Base-by-base conservation (phyloP, 1,139 yeast genomes). In the Candida sanyaensis region DNA sequence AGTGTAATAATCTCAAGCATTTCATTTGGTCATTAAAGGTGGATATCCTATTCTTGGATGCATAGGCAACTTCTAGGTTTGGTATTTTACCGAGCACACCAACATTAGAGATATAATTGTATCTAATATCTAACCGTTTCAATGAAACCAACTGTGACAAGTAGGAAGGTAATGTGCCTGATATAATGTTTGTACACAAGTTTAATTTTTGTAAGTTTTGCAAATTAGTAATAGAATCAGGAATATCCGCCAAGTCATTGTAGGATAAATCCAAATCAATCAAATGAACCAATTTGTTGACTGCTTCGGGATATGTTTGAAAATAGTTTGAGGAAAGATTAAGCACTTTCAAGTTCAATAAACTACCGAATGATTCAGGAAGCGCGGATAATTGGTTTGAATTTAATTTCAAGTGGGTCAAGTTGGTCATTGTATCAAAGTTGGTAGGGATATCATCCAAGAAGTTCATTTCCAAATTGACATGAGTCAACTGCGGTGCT, bases 281-380 rank as follows among this genome's bases (percentile, higher is more conserved):
- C 51, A 93, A 74, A 46, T 81, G 78, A 0, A 74, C 63, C 55
- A 93, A 73, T 24, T 78, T 75, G 59, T 84, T 83, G n/a, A 91
- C 68, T 6, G 86, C 80, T 45, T 81, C 84, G 0, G 96, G 96
- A 54, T 88, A 85, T 6, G 63, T 64, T 37, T 77, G 77, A 58
- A 93, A 81, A 52, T 84, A 82, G 63, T 95, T 95, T 1, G 97
- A 89, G 1, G 96, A 86, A 51, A 92, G 69, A 61, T 91, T 89
- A 52, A 92, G 69, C 46, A 78, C 78, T 47, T 79, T 78, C 56
- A 93, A 73, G 51, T 78, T 77, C 31, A 71, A 70, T 42, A 90
- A 68, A 33, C 77, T 72, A 0, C 82, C 75, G 58, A 91, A 79
- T 1, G 83, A 72, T 37, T 73, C 73, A 0, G 98, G 97, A 41